Evolutionary conservation across 129 eudicot species (phyloP), one percentile per base, ranked within the genome.

Genomic region (Solidago caesia): DNA sequence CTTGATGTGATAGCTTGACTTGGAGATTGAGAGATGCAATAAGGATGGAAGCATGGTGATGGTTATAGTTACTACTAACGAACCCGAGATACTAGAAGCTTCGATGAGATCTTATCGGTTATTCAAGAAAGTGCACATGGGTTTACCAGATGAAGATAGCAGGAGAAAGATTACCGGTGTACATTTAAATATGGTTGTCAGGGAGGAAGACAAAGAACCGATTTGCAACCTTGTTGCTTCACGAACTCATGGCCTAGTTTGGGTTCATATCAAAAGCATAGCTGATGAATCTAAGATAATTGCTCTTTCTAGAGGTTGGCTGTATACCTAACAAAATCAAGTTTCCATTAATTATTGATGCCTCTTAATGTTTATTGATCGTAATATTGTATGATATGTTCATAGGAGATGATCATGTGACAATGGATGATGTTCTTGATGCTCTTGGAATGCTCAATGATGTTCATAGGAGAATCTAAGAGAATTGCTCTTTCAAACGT

Each of bases 191-290:
- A 25, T 13, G 21, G 9, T 0, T 25, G 6, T 57, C 0, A 57
- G 2, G 9, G 27, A n/a, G 33, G 29, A 57, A 57, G 63, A 57
- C 27, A 16, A 57, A 57, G 63, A 57, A 57, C 33, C 63, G 26
- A 16, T 57, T 57, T 15, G 27, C 26, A 57, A 15, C 63, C 63
- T 57, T 57, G 63, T 57, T 57, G 63, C 27, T 57, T 57, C 63
- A 0, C 63, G 13, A 57, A 57, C 63, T 8, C 2, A 27, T 7
- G 63, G 27, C 29, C 15, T 12, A 15, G 11, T 6, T 57, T 57
- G 63, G 63, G 27, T 2, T 6, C 3, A 57, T 4, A 21, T 57
- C 13, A 25, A 57, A 53, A 1, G 15, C 16, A 12, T 53, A 53
- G 59, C 7, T 16, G 1, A 11, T 53, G 16, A 53, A 1, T 53